Conservation (phyloP, 2,329 filamentous ascomycete species). For the Pezicula neosporulosa region DNA sequence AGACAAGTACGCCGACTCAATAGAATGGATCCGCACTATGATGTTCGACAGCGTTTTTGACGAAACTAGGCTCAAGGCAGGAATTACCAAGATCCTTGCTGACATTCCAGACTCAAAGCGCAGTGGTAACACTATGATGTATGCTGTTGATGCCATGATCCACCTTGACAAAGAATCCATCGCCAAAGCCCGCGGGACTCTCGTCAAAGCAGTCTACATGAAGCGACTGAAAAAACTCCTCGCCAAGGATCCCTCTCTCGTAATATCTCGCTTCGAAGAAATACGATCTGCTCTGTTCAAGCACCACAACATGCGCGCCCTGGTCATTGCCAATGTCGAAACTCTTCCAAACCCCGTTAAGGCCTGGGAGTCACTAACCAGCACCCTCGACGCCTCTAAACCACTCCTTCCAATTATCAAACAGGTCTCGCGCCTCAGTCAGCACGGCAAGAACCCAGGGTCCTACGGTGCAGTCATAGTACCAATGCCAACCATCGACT, state of each 20-base stretch:
- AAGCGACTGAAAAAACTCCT: slow-evolving; percentile 81
- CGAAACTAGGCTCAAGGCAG: slow-evolving; percentile 57
- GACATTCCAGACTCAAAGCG: slow-evolving; percentile 93
- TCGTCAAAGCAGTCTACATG: slow-evolving; percentile 85
- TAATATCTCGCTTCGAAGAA: slow-evolving; percentile 74
- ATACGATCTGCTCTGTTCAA: slow-evolving; percentile 75
- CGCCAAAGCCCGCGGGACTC: slow-evolving; percentile 71
- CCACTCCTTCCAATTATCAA: slow-evolving; percentile 68
- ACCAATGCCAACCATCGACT: slow-evolving; percentile 89
- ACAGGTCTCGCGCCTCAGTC: slow-evolving; percentile 67
- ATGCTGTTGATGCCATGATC: slow-evolving; percentile 69
- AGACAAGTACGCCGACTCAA: slow-evolving; percentile 78
- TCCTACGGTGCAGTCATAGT: slow-evolving; percentile 72
- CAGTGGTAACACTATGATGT: slow-evolving; percentile 67
- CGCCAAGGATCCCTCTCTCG: slow-evolving; percentile 68
- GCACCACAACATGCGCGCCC: slow-evolving; percentile 79
- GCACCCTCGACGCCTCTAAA: slow-evolving; percentile 35
- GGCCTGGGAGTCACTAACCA: slow-evolving; percentile 66
- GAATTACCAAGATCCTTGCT: slow-evolving; percentile 76
- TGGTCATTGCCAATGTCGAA: slow-evolving; percentile 77
- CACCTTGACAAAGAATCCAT: slow-evolving; percentile 77
- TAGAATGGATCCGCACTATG: slow-evolving; percentile 81
- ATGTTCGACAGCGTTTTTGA: slow-evolving; percentile 91
- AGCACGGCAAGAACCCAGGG: slow-evolving; percentile 72
- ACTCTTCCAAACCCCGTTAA: slow-evolving; percentile 73